Evolutionary conservation across 495 filamentous ascomycete species (phyloP).

Genomic region (Daldinia vernicosa): DNA sequence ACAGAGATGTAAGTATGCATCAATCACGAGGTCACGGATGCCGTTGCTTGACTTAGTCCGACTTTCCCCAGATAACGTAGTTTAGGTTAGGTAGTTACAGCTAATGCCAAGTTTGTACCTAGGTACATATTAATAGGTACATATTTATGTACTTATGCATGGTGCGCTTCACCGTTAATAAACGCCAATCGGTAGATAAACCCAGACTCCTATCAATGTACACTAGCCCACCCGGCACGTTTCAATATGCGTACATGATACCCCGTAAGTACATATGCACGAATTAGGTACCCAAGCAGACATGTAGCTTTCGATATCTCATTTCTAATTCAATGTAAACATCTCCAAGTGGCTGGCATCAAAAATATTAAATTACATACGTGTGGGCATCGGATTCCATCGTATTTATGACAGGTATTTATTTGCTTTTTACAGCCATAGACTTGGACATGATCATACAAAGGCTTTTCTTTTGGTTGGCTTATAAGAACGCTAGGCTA

Average conservation of each 20-base stretch:
- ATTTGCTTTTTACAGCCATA: not conserved
- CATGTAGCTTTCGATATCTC: not conserved
- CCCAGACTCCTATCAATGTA: conserved; percentile 5
- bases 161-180: not conserved
- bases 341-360: not conserved
- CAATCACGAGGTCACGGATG: conserved; percentile 42
- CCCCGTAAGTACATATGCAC: too few species aligned
- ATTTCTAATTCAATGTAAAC: not conserved
- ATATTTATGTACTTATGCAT: not conserved
- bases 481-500: not conserved
- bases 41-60: conserved; percentile 31
- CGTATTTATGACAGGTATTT: not conserved
- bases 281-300: too few species aligned
- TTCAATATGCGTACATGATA: not conserved
- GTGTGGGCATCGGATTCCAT: not conserved
- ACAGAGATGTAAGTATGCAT: conserved; percentile 7
- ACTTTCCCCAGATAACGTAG: conserved; percentile 16
- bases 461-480: not conserved
- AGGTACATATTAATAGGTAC: not conserved
- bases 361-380: not conserved
- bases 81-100: too few species aligned
- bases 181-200: conserved; percentile 15
- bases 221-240: not conserved
- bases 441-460: not conserved
- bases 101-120: not conserved